phyloP scores from a whole-genome alignment of 129 eudicot genomes.

The Deinandra increscens region DNA sequence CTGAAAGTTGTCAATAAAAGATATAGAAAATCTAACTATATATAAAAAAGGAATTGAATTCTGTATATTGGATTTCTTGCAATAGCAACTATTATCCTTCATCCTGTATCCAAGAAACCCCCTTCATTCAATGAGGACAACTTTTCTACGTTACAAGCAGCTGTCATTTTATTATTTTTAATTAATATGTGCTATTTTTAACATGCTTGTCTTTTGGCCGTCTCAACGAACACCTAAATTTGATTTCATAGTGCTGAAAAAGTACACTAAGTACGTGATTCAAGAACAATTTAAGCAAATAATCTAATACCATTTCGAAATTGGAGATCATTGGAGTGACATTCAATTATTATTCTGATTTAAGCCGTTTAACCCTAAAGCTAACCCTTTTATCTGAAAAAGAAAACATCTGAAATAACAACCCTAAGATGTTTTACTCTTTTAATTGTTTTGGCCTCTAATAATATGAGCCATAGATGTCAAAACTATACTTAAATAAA shows the following conservation, averaged over 20 bases:
- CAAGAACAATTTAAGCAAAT: too few relatives aligned
- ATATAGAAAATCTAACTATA: too few relatives aligned
- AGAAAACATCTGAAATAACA: too few relatives aligned
- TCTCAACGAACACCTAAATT: constrained; percentile 25
- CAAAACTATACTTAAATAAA: too few relatives aligned
- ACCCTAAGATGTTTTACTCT: too few relatives aligned
- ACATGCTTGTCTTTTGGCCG: constrained; percentile 19
- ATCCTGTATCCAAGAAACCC: constrained; percentile 33
- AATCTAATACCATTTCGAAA: neutral
- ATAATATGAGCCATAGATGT: too few relatives aligned
- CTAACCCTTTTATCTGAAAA: too few relatives aligned
- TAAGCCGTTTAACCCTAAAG: too few relatives aligned
- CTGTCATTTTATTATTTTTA: constrained; percentile 27
- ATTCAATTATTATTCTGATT: too few relatives aligned
- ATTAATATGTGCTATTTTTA: neutral
- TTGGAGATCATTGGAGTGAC: neutral
- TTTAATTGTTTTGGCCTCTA: too few relatives aligned
- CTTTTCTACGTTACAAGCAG: constrained; percentile 38
- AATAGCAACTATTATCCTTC: constrained; percentile 33
- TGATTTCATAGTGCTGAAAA: neutral
- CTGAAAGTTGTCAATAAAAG: too few relatives aligned
- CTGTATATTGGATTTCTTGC: constrained; percentile 28
- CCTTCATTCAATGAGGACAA: constrained; percentile 42
- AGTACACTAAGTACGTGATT: too few relatives aligned
- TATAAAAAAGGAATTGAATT: neutral